phyloP scores from a whole-genome alignment of 2,329 filamentous ascomycete genomes.

The Fusarium tupiense region DNA sequence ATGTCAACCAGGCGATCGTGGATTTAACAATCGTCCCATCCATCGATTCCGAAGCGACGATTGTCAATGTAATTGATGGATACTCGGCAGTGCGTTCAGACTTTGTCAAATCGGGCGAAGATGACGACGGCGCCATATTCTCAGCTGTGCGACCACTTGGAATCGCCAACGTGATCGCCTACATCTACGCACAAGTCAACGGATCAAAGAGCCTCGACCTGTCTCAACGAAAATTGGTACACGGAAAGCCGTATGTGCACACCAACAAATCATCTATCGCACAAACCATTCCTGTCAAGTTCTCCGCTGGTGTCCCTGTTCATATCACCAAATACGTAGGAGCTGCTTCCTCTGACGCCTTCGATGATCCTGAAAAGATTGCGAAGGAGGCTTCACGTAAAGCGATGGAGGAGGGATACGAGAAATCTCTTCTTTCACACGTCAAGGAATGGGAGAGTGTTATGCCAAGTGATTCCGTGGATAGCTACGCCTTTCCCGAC shows the following conservation, averaged over 20 bases:
- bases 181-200: not conserved
- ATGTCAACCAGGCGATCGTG: not conserved
- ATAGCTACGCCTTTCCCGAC: not conserved
- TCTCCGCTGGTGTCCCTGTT: not conserved
- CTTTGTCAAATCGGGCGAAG: not conserved
- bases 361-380: not conserved
- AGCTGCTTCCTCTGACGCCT: not conserved
- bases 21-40: not conserved
- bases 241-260: not conserved
- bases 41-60: not conserved
- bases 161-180: not conserved
- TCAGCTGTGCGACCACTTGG: not conserved
- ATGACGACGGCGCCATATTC: not conserved
- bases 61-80: not conserved
- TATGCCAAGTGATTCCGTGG: not conserved
- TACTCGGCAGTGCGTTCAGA: not conserved
- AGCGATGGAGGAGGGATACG: not conserved
- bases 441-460: not conserved
- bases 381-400: not conserved
- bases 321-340: not conserved
- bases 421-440: not conserved
- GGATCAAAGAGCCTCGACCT: not conserved
- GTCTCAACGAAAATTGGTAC: not conserved
- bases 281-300: not conserved
- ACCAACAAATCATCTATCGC: not conserved